Evolutionary conservation across 306 rosid species (phyloP).

Genomic region (Delonix regia): DNA sequence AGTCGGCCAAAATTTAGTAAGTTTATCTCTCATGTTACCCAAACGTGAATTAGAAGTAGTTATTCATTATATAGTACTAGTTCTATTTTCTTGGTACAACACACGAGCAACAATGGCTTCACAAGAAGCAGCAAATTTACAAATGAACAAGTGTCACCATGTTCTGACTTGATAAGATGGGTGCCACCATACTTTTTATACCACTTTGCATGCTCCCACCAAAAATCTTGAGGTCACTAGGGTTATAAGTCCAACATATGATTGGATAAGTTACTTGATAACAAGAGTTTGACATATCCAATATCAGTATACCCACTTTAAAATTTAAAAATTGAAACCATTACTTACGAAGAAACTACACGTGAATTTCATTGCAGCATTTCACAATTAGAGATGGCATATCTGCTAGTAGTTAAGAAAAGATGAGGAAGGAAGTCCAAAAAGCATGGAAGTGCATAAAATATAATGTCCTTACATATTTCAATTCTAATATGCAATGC

Average conservation of each 20-base stretch:
- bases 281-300: not conserved
- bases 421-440: not conserved
- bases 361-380: not conserved
- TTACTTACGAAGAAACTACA: not conserved
- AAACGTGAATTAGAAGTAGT: not conserved
- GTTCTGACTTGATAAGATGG: too few species aligned
- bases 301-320: not conserved
- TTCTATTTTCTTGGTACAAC: constrained; percentile 6
- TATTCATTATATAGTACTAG: not conserved
- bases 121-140: not conserved
- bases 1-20: not conserved
- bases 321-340: constrained; percentile 18
- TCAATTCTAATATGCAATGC: not conserved
- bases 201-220: not conserved
- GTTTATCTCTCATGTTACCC: not conserved
- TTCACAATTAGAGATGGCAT: not conserved
- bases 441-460: constrained; percentile 16
- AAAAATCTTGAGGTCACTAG: not conserved
- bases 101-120: not conserved
- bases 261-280: constrained; percentile 14
- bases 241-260: not conserved
- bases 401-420: not conserved
- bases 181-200: not conserved
- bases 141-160: not conserved
- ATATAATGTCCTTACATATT: constrained; percentile 7